Evolutionary conservation across 768 basidiomycete genomes (phyloP).

Genomic region (Omphalotus guepiniiformis): DNA sequence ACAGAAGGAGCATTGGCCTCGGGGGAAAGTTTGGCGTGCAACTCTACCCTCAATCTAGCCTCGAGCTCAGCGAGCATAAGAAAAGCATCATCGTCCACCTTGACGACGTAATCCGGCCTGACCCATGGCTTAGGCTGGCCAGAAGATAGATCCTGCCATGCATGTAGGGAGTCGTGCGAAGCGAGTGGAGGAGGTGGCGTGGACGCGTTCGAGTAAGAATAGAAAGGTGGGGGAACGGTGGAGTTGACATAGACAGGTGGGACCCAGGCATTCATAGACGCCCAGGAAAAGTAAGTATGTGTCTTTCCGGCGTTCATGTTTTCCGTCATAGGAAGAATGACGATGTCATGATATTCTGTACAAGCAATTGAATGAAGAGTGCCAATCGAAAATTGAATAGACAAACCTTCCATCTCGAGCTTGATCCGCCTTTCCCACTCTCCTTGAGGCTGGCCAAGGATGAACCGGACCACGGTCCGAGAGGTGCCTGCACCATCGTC

Average conservation of each 20-base stretch:
- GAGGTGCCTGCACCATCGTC: slow-evolving; percentile 75
- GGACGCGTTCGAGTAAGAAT: slow-evolving; percentile 66
- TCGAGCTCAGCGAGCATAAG: slow-evolving; percentile 94
- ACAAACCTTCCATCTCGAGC: slow-evolving; percentile 89
- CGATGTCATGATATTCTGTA: slow-evolving; percentile 79
- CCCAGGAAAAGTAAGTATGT: slow-evolving; percentile 90
- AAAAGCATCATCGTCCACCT: slow-evolving; percentile 94
- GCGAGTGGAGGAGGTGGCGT: slow-evolving; percentile 57
- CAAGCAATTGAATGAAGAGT: slow-evolving; percentile 8
- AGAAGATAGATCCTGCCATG: slow-evolving; percentile 45
- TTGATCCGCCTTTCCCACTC: slow-evolving; percentile 76
- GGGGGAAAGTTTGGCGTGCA: slow-evolving; percentile 42
- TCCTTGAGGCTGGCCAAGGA: slow-evolving; percentile 79
- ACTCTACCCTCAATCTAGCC: slow-evolving; percentile 74
- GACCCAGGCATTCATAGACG: slow-evolving; percentile 85
- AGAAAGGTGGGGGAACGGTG: slow-evolving; percentile 40
- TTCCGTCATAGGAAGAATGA: slow-evolving; percentile 79
- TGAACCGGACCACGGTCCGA: slow-evolving; percentile 81
- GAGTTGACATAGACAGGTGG: slow-evolving; percentile 65
- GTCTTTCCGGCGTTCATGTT: slow-evolving; percentile 98
- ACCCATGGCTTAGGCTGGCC: slow-evolving; percentile 60
- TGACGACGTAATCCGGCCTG: slow-evolving; percentile 87
- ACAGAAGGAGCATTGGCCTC: not conserved
- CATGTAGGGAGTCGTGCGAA: slow-evolving; percentile 63
- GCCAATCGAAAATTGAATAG: slow-evolving; percentile 3